These are phyloP conservation scores for Coniochaeta sp. DNA, from an alignment of 2,329 filamentous ascomycete genomes.

Conservation along the genomic window DNA sequence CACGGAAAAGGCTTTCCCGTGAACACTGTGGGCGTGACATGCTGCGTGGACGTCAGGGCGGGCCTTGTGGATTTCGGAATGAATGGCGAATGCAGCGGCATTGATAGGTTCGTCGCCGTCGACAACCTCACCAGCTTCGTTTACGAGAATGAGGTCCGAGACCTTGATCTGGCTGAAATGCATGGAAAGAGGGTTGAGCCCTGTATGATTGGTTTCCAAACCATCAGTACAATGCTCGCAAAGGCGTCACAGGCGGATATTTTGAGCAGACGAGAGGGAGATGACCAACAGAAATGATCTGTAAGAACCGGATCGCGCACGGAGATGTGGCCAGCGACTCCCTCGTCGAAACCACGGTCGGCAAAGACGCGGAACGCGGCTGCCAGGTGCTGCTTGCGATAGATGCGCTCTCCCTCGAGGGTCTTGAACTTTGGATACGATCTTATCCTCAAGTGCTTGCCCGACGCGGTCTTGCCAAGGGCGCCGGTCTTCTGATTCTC, in stretches of 20 bases:
- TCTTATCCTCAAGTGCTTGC: neutral
- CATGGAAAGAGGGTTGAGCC: constrained; percentile 42
- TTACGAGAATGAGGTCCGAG: constrained; percentile 49
- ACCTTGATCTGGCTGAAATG: constrained; percentile 52
- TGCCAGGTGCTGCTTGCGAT: constrained; percentile 50
- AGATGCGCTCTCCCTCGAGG: constrained; percentile 38
- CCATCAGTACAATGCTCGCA: constrained; percentile 17
- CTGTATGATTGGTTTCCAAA: constrained; percentile 29
- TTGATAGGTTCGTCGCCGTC: constrained; percentile 48
- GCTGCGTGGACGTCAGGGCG: constrained; percentile 48
- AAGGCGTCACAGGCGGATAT: too few species aligned
- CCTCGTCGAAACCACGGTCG: constrained; percentile 51
- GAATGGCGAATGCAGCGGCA: constrained; percentile 52
- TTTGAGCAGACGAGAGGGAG: too few species aligned
- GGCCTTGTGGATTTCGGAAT: constrained; percentile 48
- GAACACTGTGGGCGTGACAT: constrained; percentile 48
- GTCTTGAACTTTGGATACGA: neutral
- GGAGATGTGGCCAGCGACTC: constrained; percentile 52
- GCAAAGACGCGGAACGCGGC: constrained; percentile 54
- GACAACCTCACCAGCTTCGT: constrained; percentile 45
- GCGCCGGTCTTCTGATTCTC: neutral
- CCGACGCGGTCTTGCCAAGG: neutral
- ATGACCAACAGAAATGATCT: neutral
- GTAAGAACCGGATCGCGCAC: neutral
- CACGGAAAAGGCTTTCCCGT: constrained; percentile 48